Conservation (phyloP, 2,329 filamentous ascomycete species). For the Aspergillus terreus region DNA sequence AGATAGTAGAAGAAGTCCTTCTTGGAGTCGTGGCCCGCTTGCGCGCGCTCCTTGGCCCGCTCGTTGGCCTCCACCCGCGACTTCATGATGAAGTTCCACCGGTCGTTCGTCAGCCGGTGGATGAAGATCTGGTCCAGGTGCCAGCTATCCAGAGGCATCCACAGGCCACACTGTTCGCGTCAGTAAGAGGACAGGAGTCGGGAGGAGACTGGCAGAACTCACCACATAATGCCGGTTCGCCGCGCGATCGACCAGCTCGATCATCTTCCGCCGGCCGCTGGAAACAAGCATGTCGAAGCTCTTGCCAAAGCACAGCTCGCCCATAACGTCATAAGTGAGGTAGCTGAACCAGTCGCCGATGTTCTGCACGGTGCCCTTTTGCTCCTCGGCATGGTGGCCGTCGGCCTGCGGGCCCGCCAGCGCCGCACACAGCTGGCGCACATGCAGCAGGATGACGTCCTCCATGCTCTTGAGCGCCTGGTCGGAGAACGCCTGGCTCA, state of each 20-base stretch:
- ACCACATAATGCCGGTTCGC: slow-evolving; percentile 67
- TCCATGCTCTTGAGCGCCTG: slow-evolving; percentile 65
- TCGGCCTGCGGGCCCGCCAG: slow-evolving; percentile 19
- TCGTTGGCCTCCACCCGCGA: slow-evolving; percentile 64
- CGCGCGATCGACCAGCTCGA: slow-evolving; percentile 64
- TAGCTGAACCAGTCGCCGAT: slow-evolving; percentile 40
- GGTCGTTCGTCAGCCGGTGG: slow-evolving; percentile 61
- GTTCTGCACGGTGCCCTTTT: slow-evolving; percentile 28
- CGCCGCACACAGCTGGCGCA: slow-evolving; percentile 59
- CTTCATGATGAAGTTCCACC: slow-evolving; percentile 68
- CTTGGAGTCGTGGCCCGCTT: slow-evolving; percentile 63
- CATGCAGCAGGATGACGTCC: slow-evolving; percentile 61
- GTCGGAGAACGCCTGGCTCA: slow-evolving; percentile 70
- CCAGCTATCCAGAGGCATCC: slow-evolving; percentile 65
- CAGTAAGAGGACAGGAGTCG: not conserved
- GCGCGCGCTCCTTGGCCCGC: slow-evolving; percentile 53
- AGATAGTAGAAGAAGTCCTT: slow-evolving; percentile 76
- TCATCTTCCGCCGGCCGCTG: slow-evolving; percentile 56
- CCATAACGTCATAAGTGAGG: slow-evolving; percentile 51
- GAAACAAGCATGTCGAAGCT: slow-evolving; percentile 48
- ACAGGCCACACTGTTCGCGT: slow-evolving; percentile 61
- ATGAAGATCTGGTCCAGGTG: slow-evolving; percentile 67
- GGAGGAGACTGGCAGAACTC: slow-evolving; percentile 27
- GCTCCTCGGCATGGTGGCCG: slow-evolving; percentile 9
- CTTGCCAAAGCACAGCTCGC: slow-evolving; percentile 50